A percentile compares a stretch with the other conserved stretches of the same genome.
phyloP scores from a whole-genome alignment of 2,329 filamentous ascomycete species.

The Fusarium agapanthi region DNA sequence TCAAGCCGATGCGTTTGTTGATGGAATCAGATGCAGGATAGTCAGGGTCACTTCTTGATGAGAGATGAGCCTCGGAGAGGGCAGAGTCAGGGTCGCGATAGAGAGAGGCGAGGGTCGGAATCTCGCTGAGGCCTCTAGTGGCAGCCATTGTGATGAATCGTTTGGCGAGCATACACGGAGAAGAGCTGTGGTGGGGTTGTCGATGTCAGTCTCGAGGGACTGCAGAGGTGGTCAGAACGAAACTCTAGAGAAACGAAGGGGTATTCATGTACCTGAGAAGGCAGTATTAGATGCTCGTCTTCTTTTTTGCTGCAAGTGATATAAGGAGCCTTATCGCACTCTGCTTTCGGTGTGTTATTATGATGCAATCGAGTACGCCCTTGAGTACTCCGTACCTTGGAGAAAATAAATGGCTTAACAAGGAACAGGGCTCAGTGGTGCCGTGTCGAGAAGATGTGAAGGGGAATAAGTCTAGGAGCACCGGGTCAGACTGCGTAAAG shows the following conservation, averaged over 20 bases:
- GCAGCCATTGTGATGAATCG: constrained; percentile 42
- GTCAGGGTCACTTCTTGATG: neutral
- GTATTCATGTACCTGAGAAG: neutral
- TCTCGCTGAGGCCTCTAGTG: constrained; percentile 55
- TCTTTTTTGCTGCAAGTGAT: neutral
- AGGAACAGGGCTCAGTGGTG: neutral
- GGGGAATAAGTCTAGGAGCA: neutral
- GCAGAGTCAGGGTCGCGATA: constrained; percentile 55
- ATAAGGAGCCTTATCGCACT: neutral
- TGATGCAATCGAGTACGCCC: neutral
- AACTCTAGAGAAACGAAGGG: neutral
- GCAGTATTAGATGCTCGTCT: neutral
- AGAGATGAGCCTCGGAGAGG: constrained; percentile 13
- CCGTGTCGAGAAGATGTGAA: neutral
- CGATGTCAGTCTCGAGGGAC: neutral
- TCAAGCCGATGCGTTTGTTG: constrained; percentile 76
- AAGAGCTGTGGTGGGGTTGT: neutral
- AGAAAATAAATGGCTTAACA: neutral
- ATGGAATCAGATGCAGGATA: constrained; percentile 56
- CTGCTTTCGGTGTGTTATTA: neutral
- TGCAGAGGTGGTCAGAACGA: neutral
- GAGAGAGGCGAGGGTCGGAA: constrained; percentile 70
- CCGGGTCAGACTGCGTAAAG: neutral
- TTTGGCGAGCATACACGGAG: constrained; percentile 31
- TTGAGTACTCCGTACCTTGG: neutral